Percentiles rank a stretch among this genome's conserved stretches.
Evolutionary conservation across 495 filamentous ascomycete genomes (phyloP).

Genomic region (Aspergillus bertholletiae): DNA sequence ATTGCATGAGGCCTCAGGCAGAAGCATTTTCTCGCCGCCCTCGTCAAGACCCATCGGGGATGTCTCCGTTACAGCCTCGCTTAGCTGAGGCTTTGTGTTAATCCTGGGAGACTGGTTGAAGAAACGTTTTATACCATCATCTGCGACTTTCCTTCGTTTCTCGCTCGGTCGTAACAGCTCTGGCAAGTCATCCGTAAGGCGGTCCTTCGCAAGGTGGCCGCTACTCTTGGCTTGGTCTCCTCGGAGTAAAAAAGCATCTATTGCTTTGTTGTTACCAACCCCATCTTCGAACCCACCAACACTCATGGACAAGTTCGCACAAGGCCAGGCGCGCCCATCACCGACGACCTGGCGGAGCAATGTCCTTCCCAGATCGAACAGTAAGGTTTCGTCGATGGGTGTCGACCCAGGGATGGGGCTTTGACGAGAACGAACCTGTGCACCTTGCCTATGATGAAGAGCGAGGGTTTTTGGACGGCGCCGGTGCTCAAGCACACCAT

Average conservation of each 20-base stretch:
- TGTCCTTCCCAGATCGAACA: constrained; percentile 74
- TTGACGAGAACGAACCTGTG: constrained; percentile 68
- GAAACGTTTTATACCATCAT: constrained; percentile 30
- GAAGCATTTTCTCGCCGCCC: not conserved
- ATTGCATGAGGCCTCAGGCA: not conserved
- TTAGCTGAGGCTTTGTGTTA: constrained; percentile 5
- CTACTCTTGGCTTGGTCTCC: constrained; percentile 67
- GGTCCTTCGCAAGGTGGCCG: constrained; percentile 15
- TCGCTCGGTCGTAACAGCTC: constrained; percentile 12
- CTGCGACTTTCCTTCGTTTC: constrained; percentile 36
- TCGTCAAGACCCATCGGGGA: not conserved
- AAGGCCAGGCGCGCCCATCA: constrained; percentile 83
- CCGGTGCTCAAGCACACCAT: constrained; percentile 86
- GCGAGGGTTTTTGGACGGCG: constrained; percentile 81
- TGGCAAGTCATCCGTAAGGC: constrained; percentile 4
- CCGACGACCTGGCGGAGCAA: constrained; percentile 72
- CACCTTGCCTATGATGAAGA: constrained; percentile 70
- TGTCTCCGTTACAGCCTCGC: constrained; percentile 9
- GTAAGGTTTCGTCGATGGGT: constrained; percentile 62
- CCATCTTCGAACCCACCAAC: constrained; percentile 91
- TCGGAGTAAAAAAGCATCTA: constrained; percentile 77
- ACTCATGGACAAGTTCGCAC: constrained; percentile 75
- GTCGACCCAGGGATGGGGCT: constrained; percentile 74
- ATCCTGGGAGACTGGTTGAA: constrained; percentile 22
- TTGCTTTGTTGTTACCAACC: constrained; percentile 75